Percentiles rank a stretch among this genome's conserved stretches.
Conservation (phyloP, 257 asterid species). For the Solanum paucissectum region DNA sequence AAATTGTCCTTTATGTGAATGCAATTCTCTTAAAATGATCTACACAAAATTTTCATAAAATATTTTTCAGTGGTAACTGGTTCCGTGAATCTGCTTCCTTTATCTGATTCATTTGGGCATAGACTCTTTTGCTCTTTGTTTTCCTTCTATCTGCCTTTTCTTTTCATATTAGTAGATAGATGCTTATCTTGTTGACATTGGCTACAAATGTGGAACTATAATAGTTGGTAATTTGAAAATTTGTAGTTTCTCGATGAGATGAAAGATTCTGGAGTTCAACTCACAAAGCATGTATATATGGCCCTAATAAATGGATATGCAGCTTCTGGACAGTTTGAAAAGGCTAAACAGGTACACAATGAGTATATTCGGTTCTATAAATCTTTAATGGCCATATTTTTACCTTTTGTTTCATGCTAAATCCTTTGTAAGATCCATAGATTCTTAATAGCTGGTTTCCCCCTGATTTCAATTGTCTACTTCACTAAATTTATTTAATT, state of each 20-base stretch:
- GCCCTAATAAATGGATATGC: conserved; percentile 82
- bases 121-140: neutral
- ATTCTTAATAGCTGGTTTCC: neutral
- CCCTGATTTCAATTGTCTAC: neutral
- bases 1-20: neutral
- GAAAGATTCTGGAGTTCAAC: conserved; percentile 35
- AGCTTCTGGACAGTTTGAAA: conserved; percentile 56
- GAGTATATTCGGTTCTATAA: neutral
- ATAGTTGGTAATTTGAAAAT: conserved; percentile 10
- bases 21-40: neutral
- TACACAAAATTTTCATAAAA: neutral
- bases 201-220: neutral
- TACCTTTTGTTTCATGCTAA: neutral
- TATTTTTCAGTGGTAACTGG: neutral
- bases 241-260: conserved; percentile 49
- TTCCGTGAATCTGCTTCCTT: neutral
- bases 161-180: neutral
- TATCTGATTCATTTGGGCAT: neutral
- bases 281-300: conserved; percentile 59
- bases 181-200: neutral
- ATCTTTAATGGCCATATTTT: neutral
- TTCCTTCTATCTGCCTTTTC: neutral
- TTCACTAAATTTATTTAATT: neutral
- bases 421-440: neutral
- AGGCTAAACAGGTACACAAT: conserved; percentile 62